Evolutionary conservation across 2,329 filamentous ascomycete genomes (phyloP).

Genomic region (Alternaria burnsii): DNA sequence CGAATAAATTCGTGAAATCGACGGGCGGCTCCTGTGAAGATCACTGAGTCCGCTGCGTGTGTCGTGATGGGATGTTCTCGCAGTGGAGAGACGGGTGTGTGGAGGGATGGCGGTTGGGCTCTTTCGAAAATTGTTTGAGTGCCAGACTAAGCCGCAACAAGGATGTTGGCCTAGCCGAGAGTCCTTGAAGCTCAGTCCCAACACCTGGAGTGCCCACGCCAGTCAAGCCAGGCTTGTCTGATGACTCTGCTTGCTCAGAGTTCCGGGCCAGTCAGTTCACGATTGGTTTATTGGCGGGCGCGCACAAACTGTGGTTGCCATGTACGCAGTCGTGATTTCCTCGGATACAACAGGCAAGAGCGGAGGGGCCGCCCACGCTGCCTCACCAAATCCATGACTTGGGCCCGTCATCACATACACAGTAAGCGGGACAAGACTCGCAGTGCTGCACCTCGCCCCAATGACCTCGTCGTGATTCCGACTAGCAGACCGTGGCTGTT

Average conservation of each 20-base stretch:
- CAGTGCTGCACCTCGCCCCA: constrained; percentile 23
- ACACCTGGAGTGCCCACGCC: constrained; percentile 12
- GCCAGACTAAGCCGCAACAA: constrained; percentile 30
- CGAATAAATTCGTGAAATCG: constrained; percentile 49
- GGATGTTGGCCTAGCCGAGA: constrained; percentile 23
- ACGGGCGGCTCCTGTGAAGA: constrained; percentile 46
- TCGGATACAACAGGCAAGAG: constrained; percentile 16
- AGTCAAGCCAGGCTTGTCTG: not conserved
- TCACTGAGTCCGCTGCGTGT: constrained; percentile 42
- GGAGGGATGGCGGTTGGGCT: constrained; percentile 21
- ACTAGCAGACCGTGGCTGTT: constrained; percentile 15
- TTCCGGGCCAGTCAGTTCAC: not conserved
- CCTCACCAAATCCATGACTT: constrained; percentile 18
- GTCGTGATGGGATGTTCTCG: constrained; percentile 42
- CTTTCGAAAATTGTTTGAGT: constrained; percentile 38
- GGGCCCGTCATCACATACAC: constrained; percentile 25
- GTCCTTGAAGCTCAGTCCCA: constrained; percentile 16
- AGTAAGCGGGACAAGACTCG: constrained; percentile 16
- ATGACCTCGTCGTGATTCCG: constrained; percentile 21
- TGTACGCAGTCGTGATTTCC: constrained; percentile 2
- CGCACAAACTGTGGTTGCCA: not conserved
- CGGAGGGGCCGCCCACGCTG: constrained; percentile 13
- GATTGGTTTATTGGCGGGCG: not conserved
- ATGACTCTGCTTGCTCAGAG: not conserved
- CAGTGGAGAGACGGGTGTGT: constrained; percentile 44